Evolutionary conservation across 2,329 filamentous ascomycete genomes (phyloP), one percentile per base, ranked within the genome.

Genomic region (Beauveria caledonica): DNA sequence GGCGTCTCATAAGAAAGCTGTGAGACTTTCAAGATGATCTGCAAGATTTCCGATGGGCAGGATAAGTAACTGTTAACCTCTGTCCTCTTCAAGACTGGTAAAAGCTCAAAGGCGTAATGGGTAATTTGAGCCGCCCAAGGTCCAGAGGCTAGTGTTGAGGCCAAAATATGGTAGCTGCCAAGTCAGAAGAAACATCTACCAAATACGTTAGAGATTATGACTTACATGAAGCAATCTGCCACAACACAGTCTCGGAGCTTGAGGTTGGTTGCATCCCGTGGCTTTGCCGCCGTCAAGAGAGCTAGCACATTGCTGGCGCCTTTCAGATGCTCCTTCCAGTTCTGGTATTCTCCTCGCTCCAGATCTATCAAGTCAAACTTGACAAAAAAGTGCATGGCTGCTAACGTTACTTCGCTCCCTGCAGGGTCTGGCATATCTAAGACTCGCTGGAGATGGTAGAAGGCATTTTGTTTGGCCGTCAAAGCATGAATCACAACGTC

Each of bases 361-460:
- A 78, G 67, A 62, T 81, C 78, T 50, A 81, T 77, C n/a, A 81
- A 69, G 55, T 80, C 72, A 62, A 81, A 78, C 62, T 79, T 79
- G 68, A 81, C 72, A 60, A 80, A 80, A 66, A 80, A 80, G 54
- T 80, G 73, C 61, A 79, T 75, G 1, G 78, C 77, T 9, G 78
- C 78, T 17, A 80, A 69, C 29, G 78, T 69, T 36, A 79, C 75
- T 63, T 80, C 77, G 50, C 73, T 76, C n/a, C 75, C 76, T 1
- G 70, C 73, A 7, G 72, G 68, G 57, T 76, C 71, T 44, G 72
- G 66, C 19, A 73, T 71, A 21, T 75, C 71, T 11, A 80, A 69
- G 15, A 77, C 72, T 25, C 64, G 66, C 46, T 75, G 73, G 19
- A 80, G 68, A 58, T 75, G 73, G 62, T 70, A 73, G 66, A 80